Evolutionary conservation across 148 eudicot genomes (phyloP).

Genomic region (Oxyria digyna): DNA sequence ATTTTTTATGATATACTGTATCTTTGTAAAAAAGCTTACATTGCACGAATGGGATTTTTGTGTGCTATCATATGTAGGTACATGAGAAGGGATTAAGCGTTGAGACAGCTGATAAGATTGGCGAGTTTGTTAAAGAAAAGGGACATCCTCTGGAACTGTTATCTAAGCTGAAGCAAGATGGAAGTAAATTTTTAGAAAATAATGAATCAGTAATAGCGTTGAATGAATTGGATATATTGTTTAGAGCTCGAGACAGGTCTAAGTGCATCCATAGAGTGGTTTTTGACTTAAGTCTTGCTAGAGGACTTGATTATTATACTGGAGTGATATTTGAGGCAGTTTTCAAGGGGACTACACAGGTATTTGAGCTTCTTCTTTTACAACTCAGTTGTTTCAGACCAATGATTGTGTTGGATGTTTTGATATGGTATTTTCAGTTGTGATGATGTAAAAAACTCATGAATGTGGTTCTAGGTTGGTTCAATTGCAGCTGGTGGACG

Average conservation of each 20-base stretch:
- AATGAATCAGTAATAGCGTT: slow-evolving; percentile 51
- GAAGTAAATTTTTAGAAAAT: slow-evolving; percentile 54
- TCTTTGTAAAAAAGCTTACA: not conserved
- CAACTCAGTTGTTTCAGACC: not conserved
- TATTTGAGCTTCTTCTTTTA: slow-evolving; percentile 3
- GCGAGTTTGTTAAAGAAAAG: slow-evolving; percentile 60
- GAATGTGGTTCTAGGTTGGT: slow-evolving; percentile 51
- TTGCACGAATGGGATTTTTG: not conserved
- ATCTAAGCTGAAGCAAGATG: slow-evolving; percentile 54
- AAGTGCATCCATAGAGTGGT: slow-evolving; percentile 65
- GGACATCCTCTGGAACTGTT: slow-evolving; percentile 71
- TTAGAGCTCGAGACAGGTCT: slow-evolving; percentile 55
- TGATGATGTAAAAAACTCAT: not conserved
- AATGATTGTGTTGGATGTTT: too few species aligned
- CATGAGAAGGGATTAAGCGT: slow-evolving; percentile 76
- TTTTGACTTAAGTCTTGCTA: slow-evolving; percentile 91
- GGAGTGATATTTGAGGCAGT: slow-evolving; percentile 95
- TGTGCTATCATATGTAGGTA: slow-evolving; percentile 44
- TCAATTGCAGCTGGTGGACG: slow-evolving; percentile 99
- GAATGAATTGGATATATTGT: slow-evolving; percentile 69
- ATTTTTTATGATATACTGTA: not conserved
- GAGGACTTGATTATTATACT: slow-evolving; percentile 97
- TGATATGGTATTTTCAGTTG: not conserved
- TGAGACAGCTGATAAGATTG: slow-evolving; percentile 74
- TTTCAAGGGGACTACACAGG: slow-evolving; percentile 91